A percentile compares a stretch with the other conserved stretches of the same genome.
phyloP scores from a whole-genome alignment of 2,329 filamentous ascomycete genomes.

The Fusarium sp. region DNA sequence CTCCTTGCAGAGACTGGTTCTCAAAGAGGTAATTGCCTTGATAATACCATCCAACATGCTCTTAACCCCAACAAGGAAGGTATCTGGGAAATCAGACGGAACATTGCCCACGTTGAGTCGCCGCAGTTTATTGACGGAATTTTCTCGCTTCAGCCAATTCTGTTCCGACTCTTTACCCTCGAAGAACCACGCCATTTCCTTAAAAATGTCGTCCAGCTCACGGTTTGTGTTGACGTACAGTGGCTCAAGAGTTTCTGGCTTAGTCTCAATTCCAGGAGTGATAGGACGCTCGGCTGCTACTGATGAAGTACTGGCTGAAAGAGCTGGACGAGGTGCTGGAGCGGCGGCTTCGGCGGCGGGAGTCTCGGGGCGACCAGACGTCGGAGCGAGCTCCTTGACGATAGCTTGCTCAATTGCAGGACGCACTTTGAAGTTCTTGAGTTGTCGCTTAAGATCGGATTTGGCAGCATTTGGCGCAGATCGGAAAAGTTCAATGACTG shows the following conservation, averaged over 20 bases:
- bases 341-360: slow-evolving; percentile 49
- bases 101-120: slow-evolving; percentile 86
- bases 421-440: slow-evolving; percentile 85
- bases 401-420: slow-evolving; percentile 87
- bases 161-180: slow-evolving; percentile 90
- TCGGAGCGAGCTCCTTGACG: slow-evolving; percentile 74
- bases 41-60: slow-evolving; percentile 85
- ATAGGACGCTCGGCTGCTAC: slow-evolving; percentile 60
- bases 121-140: slow-evolving; percentile 79
- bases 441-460: slow-evolving; percentile 86
- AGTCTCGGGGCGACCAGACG: slow-evolving; percentile 54
- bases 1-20: slow-evolving; percentile 90
- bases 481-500: slow-evolving; percentile 87
- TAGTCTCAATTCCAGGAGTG: slow-evolving; percentile 72
- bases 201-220: slow-evolving; percentile 88
- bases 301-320: slow-evolving; percentile 64
- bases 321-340: slow-evolving; percentile 53
- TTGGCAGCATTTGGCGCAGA: slow-evolving; percentile 85
- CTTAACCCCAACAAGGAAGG: slow-evolving; percentile 77
- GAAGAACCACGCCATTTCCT: slow-evolving; percentile 82
- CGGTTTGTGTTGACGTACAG: slow-evolving; percentile 84
- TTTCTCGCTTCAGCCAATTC: slow-evolving; percentile 90
- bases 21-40: slow-evolving; percentile 82
- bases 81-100: slow-evolving; percentile 76
- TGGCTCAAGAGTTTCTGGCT: slow-evolving; percentile 78